phyloP scores from a whole-genome alignment of 768 basidiomycete genomes.

The Dentipellis fragilis region DNA sequence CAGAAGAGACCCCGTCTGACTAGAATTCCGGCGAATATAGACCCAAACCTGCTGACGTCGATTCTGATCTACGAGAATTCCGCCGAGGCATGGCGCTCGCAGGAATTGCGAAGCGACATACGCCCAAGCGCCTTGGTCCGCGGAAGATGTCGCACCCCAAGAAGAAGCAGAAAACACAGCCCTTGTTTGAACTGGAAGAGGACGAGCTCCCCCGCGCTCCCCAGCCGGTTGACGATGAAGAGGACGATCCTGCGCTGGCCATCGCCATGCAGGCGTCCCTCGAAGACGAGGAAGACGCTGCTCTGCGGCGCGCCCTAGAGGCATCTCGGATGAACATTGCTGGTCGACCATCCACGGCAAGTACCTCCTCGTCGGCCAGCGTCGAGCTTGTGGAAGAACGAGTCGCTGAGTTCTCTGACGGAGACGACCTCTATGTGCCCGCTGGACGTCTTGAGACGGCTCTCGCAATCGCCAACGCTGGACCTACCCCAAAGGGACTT shows the following conservation, averaged over 20 bases:
- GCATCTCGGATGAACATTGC: slow-evolving; percentile 15
- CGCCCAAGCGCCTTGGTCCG: slow-evolving; percentile 24
- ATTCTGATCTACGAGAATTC: slow-evolving; percentile 56
- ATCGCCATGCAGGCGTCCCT: slow-evolving; percentile 57
- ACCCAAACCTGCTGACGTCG: slow-evolving; percentile 23
- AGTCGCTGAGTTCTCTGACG: slow-evolving; percentile 17
- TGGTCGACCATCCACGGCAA: slow-evolving; percentile 5
- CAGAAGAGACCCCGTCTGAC: background rate
- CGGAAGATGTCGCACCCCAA: slow-evolving; percentile 22
- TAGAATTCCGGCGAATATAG: slow-evolving; percentile 11
- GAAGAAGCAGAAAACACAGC: slow-evolving; percentile 28
- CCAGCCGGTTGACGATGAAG: slow-evolving; percentile 23
- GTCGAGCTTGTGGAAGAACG: background rate
- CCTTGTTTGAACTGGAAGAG: slow-evolving; percentile 46
- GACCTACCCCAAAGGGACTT: slow-evolving; percentile 22
- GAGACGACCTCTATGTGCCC: slow-evolving; percentile 41
- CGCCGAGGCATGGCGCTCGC: slow-evolving; percentile 51
- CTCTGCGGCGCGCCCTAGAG: slow-evolving; percentile 20
- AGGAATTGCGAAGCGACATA: slow-evolving; percentile 42
- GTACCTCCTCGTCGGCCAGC: background rate
- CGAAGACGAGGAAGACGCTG: slow-evolving; percentile 26
- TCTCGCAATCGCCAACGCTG: slow-evolving; percentile 55
- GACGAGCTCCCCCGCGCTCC: slow-evolving; percentile 27
- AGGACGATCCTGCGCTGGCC: slow-evolving; percentile 48
- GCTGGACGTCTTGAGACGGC: slow-evolving; percentile 51